Evolutionary conservation across 73 alveolate species (phyloP), one percentile per base, ranked within the genome.

Genomic region (Diophrys appendiculata): DNA sequence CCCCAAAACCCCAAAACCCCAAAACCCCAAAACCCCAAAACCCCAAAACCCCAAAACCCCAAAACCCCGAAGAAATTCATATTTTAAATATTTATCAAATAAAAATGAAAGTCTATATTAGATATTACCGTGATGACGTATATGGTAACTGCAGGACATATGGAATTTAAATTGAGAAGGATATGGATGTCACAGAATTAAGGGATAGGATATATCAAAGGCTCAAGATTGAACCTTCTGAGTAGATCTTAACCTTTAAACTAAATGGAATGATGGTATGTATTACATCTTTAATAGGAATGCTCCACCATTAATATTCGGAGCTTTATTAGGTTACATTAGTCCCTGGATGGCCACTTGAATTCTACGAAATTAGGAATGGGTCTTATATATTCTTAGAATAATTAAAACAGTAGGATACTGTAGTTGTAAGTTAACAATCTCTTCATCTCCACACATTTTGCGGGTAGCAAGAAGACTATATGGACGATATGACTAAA

Each of bases 281-380:
- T n/a, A n/a, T n/a, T n/a, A n/a, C n/a, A n/a, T n/a, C n/a, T n/a
- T n/a, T n/a, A n/a, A n/a, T n/a, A n/a, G n/a, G n/a, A n/a, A n/a
- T n/a, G n/a, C n/a, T n/a, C n/a, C n/a, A n/a, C n/a, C n/a, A n/a
- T n/a, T n/a, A n/a, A n/a, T n/a, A n/a, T n/a, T n/a, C n/a, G n/a
- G n/a, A n/a, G n/a, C n/a, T n/a, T n/a, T n/a, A n/a, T n/a, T n/a
- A n/a, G n/a, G n/a, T n/a, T n/a, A 43, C 60, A 11, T 18, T 43
- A 43, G 60, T 43, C 60, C 60, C 60, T 43, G 60, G 60, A 43
- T 43, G 60, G 60, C 60, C 60, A 11, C 60, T 43, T 43, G 60
- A 43, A 18, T 43, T 43, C 60, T 43, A 43, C 18, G 60, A 43
- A 18, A 43, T 43, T 11, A 43, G 18, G 18, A 43, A 43, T 43